Evolutionary conservation across 768 basidiomycete genomes (phyloP), one percentile per base, ranked within the genome.

Genomic region (Leccinum rimulosum): DNA sequence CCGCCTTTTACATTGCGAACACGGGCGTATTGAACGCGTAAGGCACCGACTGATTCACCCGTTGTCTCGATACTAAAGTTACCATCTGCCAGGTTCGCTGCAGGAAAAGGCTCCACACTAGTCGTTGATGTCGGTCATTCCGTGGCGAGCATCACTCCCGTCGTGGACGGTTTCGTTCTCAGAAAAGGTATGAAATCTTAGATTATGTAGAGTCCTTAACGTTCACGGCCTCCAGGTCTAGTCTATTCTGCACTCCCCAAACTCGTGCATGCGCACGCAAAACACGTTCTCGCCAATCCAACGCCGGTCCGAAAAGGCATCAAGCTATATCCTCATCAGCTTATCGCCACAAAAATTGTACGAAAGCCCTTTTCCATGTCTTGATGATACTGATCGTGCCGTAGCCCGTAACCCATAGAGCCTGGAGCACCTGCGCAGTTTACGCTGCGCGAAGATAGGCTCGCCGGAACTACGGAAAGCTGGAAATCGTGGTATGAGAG

Each of bases 141-240:
- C 12, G 85, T 88, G 71, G 89, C 90, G 14, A 96, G 92, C 66
- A 92, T 96, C 14, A 94, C 93, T 1, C 97, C 97, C 6, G 90
- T 99, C 19, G 93, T 95, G 4, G 97, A 99, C 65, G 97, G 97
- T 4, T 99, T 98, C 68, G 97, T 98, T 47, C 84, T 99, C 48
- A 82, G 95, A 67, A 97, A 96, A 84, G 96, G 96, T 88, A 49
- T 48, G 71, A 56, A 11, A n/a, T 8, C 43, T 48, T 30, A 54
- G 2, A 12, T 30, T 15, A 48, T 35, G 2, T 6, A 7, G 3
- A 17, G 8, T 30, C 11, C 25, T 15, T 45, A 27, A 33, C 28
- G n/a, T 54, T 52, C 43, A 64, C 14, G 22, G 11, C 31, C 7
- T n/a, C 10, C 56, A 97, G 96, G 95, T 49, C 87, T 98, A 25